Conservation (phyloP, 2,329 filamentous ascomycete species). For the Verticillium zaregamsianum region DNA sequence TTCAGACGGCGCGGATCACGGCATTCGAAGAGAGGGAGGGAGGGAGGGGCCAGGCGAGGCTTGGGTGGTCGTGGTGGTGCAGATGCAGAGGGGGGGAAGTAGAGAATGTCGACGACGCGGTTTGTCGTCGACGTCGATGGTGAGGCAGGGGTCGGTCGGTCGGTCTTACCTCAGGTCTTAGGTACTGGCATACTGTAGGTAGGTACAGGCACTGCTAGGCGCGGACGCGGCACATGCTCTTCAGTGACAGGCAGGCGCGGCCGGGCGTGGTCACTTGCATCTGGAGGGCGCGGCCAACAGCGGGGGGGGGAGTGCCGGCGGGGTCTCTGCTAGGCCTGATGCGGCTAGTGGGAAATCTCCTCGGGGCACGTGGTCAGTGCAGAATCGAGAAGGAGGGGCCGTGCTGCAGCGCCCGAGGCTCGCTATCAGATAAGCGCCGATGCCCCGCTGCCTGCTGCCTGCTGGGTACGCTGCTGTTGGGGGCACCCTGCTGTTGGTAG, state of each 20-base stretch:
- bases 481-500: no score
- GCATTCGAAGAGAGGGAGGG: not conserved
- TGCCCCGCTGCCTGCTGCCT: not conserved
- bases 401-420: not conserved
- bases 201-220: conserved; percentile 4
- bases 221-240: conserved; percentile 13
- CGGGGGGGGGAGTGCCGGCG: not conserved
- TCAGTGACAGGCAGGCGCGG: not conserved
- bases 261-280: not conserved
- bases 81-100: not conserved
- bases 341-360: not conserved
- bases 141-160: not conserved
- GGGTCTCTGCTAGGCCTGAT: not conserved
- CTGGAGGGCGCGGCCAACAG: not conserved
- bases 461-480: not conserved
- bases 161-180: not conserved
- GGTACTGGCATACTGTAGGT: not conserved
- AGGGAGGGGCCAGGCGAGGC: not conserved
- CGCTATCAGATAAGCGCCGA: conserved; percentile 2
- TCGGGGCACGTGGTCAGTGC: conserved; percentile 5
- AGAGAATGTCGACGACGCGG: not conserved
- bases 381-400: conserved; percentile 1
- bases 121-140: not conserved
- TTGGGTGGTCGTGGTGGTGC: not conserved
- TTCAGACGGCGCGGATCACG: not conserved